These are phyloP conservation scores for Ganoderma lingzhi DNA, from an alignment of 1,284 basidiomycete genomes.

Conservation along the genomic window DNA sequence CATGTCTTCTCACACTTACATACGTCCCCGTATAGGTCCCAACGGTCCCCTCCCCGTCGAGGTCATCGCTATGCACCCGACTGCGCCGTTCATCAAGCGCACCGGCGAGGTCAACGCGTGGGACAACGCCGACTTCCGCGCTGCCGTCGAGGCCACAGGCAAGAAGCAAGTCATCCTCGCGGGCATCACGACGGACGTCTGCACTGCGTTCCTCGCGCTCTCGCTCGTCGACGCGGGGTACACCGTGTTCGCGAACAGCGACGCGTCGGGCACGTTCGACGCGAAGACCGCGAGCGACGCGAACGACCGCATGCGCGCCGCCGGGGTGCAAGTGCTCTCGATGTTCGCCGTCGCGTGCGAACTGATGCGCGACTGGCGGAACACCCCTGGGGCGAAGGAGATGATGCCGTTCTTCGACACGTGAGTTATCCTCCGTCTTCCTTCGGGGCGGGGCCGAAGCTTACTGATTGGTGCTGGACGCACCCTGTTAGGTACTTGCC, in stretches of 20 bases:
- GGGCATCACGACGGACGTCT: conserved; percentile 58
- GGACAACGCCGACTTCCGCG: conserved; percentile 56
- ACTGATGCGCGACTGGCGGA: conserved; percentile 57
- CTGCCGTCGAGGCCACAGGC: conserved; percentile 54
- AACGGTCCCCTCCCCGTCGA: conserved; percentile 55
- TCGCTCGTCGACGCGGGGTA: conserved; percentile 54
- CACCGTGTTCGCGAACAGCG: conserved; percentile 54
- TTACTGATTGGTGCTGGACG: neutral
- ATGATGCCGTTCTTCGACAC: conserved; percentile 52
- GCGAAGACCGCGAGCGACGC: conserved; percentile 51
- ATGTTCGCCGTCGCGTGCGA: conserved; percentile 52
- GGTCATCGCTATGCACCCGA: conserved; percentile 51
- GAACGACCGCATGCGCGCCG: conserved; percentile 54
- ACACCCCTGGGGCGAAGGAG: conserved; percentile 49
- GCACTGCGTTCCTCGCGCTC: conserved; percentile 55
- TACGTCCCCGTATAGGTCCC: conserved; percentile 42
- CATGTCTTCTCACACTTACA: too few species aligned
- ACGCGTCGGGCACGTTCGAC: conserved; percentile 53
- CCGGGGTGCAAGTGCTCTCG: conserved; percentile 53
- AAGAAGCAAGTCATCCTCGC: conserved; percentile 57
- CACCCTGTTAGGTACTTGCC: conserved; percentile 44
- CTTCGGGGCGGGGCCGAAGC: neutral
- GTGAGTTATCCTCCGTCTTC: conserved; percentile 39
- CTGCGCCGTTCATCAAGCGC: conserved; percentile 53
- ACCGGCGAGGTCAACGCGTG: conserved; percentile 58